Evolutionary conservation across 2,329 filamentous ascomycete genomes (phyloP), one percentile per base, ranked within the genome.

Genomic region (Colletotrichum magnum): DNA sequence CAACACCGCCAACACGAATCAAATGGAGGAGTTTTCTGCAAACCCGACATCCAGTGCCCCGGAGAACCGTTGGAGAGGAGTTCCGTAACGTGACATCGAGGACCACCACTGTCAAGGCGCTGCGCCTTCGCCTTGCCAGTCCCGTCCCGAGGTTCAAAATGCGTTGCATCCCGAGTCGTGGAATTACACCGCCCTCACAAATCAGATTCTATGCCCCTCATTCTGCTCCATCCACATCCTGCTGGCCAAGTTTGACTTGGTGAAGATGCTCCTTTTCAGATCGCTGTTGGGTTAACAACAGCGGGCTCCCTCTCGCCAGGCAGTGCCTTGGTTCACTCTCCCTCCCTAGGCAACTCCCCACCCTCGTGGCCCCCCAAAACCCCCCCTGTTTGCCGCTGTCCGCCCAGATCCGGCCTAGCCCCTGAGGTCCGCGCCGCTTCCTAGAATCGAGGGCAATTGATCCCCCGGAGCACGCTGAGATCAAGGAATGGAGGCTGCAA

Each of bases 391-490:
- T 64, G 56, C 66, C 66, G 65, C 53, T 32, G 50, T 13, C 24
- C 56, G 48, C 56, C 63, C 61, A 43, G 50, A 66, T 66, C 45
- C 48, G 48, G 66, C 56, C 47, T 66, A 69, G 62, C 56, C 50
- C 62, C 61, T 13, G 28, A 13, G 13, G 18, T 16, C 15, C 18
- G 45, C 58, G 58, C 58, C 43, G 45, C 56, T 48, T 10, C 10
- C 26, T 26, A 10, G 32, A 21, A 4, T 51, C 53, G 16, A 24
- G 2, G 5, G 36, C 10, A 39, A 15, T 15, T 6, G 2, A 4
- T 12, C 41, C 41, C 41, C 41, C 47, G 36, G 54, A 59, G 51
- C 50, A 54, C 24, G 58, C 58, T 43, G 58, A 56, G 57, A 48
- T 21, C 58, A 47, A 51, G 58, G 41, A 67, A 67, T 43, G 43